Evolutionary conservation across 2,329 filamentous ascomycete species (phyloP).

Genomic region (Fusarium citri): DNA sequence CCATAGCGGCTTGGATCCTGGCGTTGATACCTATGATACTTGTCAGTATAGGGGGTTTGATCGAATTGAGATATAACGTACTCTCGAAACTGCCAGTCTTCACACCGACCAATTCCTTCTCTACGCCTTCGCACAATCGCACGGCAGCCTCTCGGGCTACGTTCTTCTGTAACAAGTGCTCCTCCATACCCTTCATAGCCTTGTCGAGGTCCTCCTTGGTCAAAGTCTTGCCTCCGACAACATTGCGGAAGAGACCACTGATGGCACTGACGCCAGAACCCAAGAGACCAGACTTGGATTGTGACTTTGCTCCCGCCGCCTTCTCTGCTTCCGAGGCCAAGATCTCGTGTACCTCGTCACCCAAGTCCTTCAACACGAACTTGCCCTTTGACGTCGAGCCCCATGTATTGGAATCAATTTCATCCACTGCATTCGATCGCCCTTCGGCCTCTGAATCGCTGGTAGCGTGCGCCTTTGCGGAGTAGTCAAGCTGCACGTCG

Average conservation of each 20-base stretch:
- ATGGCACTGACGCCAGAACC: slow-evolving; percentile 85
- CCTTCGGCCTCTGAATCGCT: slow-evolving; percentile 66
- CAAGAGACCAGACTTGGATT: slow-evolving; percentile 72
- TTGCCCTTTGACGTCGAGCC: slow-evolving; percentile 89
- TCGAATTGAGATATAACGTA: slow-evolving; percentile 39
- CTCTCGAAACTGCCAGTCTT: slow-evolving; percentile 94
- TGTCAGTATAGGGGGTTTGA: slow-evolving; percentile 20
- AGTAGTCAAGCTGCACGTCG: slow-evolving; percentile 87
- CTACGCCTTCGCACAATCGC: slow-evolving; percentile 89
- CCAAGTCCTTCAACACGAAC: slow-evolving; percentile 92
- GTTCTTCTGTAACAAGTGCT: slow-evolving; percentile 94
- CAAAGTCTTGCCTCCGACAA: slow-evolving; percentile 92
- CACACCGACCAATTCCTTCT: slow-evolving; percentile 87
- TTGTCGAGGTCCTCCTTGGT: slow-evolving; percentile 91
- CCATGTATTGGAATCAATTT: slow-evolving; percentile 83
- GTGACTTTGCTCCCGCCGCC: slow-evolving; percentile 59
- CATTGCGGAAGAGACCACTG: slow-evolving; percentile 89
- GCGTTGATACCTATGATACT: slow-evolving; percentile 73
- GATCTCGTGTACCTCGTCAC: slow-evolving; percentile 92
- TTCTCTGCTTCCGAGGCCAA: slow-evolving; percentile 79
- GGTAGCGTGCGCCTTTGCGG: slow-evolving; percentile 67
- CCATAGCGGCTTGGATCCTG: slow-evolving; percentile 87
- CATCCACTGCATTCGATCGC: slow-evolving; percentile 73
- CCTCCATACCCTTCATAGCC: slow-evolving; percentile 95
- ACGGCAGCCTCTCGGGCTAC: slow-evolving; percentile 94